These are phyloP conservation scores for Gloeostereum incarnatum DNA, from an alignment of 768 basidiomycete genomes.

Conservation along the genomic window DNA sequence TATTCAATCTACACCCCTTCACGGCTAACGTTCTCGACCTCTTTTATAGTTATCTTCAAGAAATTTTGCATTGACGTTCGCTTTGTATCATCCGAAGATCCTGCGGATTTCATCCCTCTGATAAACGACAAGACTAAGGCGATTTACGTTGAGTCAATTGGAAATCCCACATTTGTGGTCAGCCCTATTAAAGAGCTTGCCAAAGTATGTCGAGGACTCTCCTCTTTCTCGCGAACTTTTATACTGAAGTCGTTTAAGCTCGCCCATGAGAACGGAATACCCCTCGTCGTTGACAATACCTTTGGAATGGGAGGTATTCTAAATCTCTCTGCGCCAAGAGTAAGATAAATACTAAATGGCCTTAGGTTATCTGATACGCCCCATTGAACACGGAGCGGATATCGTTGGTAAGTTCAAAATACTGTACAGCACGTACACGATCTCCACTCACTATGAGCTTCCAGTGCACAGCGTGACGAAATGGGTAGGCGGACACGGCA, in stretches of 20 bases:
- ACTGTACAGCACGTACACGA: not conserved
- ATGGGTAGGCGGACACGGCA: constrained; percentile 77
- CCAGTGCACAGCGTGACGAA: constrained; percentile 75
- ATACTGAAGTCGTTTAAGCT: constrained; percentile 27
- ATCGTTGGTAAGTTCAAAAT: constrained; percentile 48
- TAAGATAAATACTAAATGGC: not conserved
- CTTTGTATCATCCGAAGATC: constrained; percentile 48
- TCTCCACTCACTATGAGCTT: not conserved
- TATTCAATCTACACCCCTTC: constrained; percentile 8
- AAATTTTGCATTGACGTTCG: constrained; percentile 57
- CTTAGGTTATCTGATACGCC: constrained; percentile 52
- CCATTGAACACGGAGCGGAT: constrained; percentile 70
- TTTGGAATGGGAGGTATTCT: constrained; percentile 51
- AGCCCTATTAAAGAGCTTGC: constrained; percentile 61
- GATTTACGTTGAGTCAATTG: constrained; percentile 67
- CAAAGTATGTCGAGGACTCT: constrained; percentile 37
- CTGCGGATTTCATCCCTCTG: constrained; percentile 50
- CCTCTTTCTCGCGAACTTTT: not conserved
- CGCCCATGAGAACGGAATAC: constrained; percentile 65
- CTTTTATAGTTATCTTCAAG: constrained; percentile 46
- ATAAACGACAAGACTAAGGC: constrained; percentile 77
- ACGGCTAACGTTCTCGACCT: not conserved
- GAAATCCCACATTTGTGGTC: constrained; percentile 70
- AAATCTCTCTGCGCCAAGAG: not conserved
- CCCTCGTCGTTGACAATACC: constrained; percentile 76